Base-by-base conservation (phyloP, 768 basidiomycete species). In the Mycena floridula region DNA sequence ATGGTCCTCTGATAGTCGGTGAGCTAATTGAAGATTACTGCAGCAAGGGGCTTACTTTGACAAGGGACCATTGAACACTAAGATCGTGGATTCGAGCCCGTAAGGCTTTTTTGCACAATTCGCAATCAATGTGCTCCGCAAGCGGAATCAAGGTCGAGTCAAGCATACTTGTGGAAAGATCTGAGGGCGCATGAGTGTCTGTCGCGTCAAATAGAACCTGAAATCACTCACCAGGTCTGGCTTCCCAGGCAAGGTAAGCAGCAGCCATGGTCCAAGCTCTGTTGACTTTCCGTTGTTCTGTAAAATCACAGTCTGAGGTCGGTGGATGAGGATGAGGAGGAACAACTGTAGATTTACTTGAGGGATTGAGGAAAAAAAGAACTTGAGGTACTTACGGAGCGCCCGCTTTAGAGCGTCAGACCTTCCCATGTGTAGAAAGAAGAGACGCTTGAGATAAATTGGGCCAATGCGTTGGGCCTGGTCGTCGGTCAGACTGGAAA, bases 171-270 rank as follows among this genome's bases (percentile, higher is more conserved):
- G 80, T 81, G 16, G 86, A 85, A n/a, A 89, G 57, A 59, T 89
- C 87, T 89, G 51, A 41, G 40, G 7, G 16, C 43, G 40, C 44
- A 48, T 57, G 25, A 56, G 54, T 18, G 40, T 25, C 9, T 46
- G 26, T 45, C 7, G 28, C 15, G 38, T 39, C 9, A 16, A 35
- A 3, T 42, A 27, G 27, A 21, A 15, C 22, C 3, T 39, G 16
- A 15, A 8, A 23, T 16, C 21, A 60, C 73, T 47, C 55, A 88
- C 85, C 87, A 52, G 86, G 84, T 45, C 85, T 70, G 26, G 84
- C 83, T 61, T 89, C 87, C 87, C 87, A 89, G 8, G 84, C 84
- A 6, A 90, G 74, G 63, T 89, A 89, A 9, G 87, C 87, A 2
- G 82, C 79, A 20, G 88, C 87, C 25, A 90, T 64, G 12, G 87